phyloP scores from a whole-genome alignment of 345 rosid species.

The Brassica rapa region DNA sequence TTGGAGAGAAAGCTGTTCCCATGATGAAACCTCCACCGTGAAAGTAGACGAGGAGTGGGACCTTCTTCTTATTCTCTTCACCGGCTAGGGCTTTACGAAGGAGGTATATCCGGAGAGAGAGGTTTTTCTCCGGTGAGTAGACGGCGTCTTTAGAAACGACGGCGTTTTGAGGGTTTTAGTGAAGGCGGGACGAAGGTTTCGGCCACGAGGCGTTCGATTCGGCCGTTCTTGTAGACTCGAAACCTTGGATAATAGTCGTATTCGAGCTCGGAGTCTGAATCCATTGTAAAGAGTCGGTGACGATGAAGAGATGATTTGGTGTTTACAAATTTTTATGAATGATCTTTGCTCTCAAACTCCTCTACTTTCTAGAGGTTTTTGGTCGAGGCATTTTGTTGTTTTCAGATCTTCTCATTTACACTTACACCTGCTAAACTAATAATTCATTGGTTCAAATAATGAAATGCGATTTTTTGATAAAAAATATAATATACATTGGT shows the following conservation, averaged over 20 bases:
- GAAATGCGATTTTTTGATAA: neutral
- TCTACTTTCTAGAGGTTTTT: neutral
- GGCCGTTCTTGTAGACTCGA: neutral
- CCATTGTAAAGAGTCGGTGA: neutral
- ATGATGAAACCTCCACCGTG: slow-evolving; percentile 55
- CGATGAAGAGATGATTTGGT: neutral
- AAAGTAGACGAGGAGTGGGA: slow-evolving; percentile 56
- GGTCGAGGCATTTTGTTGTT: neutral
- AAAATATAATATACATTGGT: no score
- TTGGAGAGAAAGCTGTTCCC: slow-evolving; percentile 37
- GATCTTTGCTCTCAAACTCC: neutral
- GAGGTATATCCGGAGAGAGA: neutral
- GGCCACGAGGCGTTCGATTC: neutral
- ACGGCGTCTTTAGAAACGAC: neutral
- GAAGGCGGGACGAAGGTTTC: neutral
- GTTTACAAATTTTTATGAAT: neutral
- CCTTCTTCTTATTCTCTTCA: slow-evolving; percentile 2
- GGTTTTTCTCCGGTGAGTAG: neutral
- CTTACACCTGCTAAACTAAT: neutral
- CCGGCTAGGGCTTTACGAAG: neutral
- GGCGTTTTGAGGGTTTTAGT: neutral
- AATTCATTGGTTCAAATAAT: neutral
- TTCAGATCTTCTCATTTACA: neutral
- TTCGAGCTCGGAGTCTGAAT: neutral
- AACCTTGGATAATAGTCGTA: neutral